Conservation (phyloP, 192 early-diverging fungal genomes). For the Dissophora ornata region DNA sequence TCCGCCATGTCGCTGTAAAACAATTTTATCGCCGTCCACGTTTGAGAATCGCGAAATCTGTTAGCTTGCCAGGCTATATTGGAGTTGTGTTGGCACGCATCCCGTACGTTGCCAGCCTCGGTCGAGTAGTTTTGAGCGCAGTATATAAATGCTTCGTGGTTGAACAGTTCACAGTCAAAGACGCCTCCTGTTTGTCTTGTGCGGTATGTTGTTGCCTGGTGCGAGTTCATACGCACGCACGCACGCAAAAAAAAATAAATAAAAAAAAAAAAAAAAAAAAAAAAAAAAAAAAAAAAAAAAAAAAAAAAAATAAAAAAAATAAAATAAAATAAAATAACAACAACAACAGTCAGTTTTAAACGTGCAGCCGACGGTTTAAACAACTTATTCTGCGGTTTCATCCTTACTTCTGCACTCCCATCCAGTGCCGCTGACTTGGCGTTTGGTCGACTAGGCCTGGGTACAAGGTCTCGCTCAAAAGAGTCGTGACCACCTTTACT, state of each 20-base stretch:
- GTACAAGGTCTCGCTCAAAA: constrained; percentile 42
- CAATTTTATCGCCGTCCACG: constrained; percentile 79
- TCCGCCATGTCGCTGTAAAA: constrained; percentile 63
- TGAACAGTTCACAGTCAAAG: constrained; percentile 62
- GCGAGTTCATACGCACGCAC: neutral
- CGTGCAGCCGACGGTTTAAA: too few species aligned
- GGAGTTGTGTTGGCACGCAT: constrained; percentile 70
- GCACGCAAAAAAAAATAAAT: too few species aligned
- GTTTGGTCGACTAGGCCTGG: constrained; percentile 20
- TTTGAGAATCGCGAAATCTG: constrained; percentile 71
- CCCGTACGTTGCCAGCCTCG: constrained; percentile 60
- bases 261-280: too few species aligned
- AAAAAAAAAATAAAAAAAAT: too few species aligned
- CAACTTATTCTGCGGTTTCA: neutral
- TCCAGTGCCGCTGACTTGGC: constrained; percentile 24
- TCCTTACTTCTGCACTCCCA: constrained; percentile 53
- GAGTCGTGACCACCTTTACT: constrained; percentile 49
- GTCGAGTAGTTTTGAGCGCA: constrained; percentile 76
- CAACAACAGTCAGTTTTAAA: too few species aligned
- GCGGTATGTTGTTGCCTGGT: constrained; percentile 35
- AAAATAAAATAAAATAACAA: too few species aligned
- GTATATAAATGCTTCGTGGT: constrained; percentile 71
- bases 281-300: too few species aligned
- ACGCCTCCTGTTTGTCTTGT: constrained; percentile 47
- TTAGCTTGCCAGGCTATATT: constrained; percentile 73